phyloP scores from a whole-genome alignment of 352 stramenopile genomes.

The Pythium biforme region DNA sequence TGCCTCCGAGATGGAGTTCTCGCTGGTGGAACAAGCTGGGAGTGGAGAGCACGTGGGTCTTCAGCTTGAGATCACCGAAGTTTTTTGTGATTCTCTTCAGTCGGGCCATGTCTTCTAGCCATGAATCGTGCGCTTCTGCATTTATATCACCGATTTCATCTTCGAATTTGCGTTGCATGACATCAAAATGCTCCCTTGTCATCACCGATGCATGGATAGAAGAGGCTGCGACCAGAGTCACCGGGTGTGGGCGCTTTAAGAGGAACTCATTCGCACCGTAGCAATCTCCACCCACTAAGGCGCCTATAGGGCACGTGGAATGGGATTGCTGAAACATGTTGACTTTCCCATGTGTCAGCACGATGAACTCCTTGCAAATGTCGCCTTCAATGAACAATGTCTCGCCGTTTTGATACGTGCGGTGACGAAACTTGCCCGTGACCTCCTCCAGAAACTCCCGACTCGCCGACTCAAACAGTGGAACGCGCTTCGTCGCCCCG shows the following conservation, averaged over 20 bases:
- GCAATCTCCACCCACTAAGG: slow-evolving; percentile 61
- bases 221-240: slow-evolving; percentile 51
- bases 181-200: slow-evolving; percentile 72
- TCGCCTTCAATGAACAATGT: slow-evolving; percentile 68
- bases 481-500: slow-evolving; percentile 48
- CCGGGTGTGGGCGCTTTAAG: slow-evolving; percentile 37
- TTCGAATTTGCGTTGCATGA: slow-evolving; percentile 55
- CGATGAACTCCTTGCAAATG: slow-evolving; percentile 67
- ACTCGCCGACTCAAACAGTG: slow-evolving; percentile 61
- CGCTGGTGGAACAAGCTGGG: slow-evolving; percentile 54
- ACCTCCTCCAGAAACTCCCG: slow-evolving; percentile 76
- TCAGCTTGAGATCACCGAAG: slow-evolving; percentile 50
- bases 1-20: slow-evolving; percentile 23
- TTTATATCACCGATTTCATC: slow-evolving; percentile 55
- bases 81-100: slow-evolving; percentile 43
- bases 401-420: slow-evolving; percentile 70
- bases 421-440: slow-evolving; percentile 74
- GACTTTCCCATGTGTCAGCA: slow-evolving; percentile 57
- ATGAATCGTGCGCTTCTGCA: slow-evolving; percentile 42
- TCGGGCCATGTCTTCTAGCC: slow-evolving; percentile 36
- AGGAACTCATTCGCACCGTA: slow-evolving; percentile 73
- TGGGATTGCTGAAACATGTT: slow-evolving; percentile 60
- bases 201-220: slow-evolving; percentile 64
- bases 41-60: slow-evolving; percentile 47
- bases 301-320: slow-evolving; percentile 45